Conservation (phyloP, 352 stramenopile species). For the Phytopythium aichiense region DNA sequence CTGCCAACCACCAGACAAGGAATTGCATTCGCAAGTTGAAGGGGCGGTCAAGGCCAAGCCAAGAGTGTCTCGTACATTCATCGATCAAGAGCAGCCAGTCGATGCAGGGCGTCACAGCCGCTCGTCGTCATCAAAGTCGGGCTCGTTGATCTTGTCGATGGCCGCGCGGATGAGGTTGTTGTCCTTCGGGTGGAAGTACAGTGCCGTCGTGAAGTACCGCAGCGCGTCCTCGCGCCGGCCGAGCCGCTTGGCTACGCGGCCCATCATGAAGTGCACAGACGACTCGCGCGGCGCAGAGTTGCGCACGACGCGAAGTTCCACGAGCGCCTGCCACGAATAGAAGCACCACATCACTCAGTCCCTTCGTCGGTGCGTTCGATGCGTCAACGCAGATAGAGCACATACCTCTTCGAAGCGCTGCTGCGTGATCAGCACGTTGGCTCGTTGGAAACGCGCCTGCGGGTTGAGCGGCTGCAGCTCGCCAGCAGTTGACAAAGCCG, state of each 20-base stretch:
- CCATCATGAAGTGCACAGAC: conserved; percentile 96
- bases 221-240: conserved; percentile 92
- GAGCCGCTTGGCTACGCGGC: conserved; percentile 90
- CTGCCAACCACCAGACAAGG: neutral
- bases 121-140: conserved; percentile 53
- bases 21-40: too few relatives aligned
- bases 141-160: conserved; percentile 91
- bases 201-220: conserved; percentile 93
- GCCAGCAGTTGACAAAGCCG: conserved; percentile 84
- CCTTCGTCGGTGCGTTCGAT: neutral
- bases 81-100: neutral
- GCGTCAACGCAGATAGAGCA: neutral
- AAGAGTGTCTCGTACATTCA: neutral
- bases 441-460: conserved; percentile 92
- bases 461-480: conserved; percentile 92
- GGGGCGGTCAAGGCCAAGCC: neutral
- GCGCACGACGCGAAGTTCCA: conserved; percentile 90
- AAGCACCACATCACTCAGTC: neutral
- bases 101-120: conserved; percentile 22
- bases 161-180: conserved; percentile 95
- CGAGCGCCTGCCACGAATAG: conserved; percentile 51
- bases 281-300: conserved; percentile 94
- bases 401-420: conserved; percentile 86
- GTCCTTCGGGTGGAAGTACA: conserved; percentile 97
- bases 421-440: conserved; percentile 92